Evolutionary conservation across 2,329 filamentous ascomycete genomes (phyloP).

Genomic region (Colletotrichum lini): DNA sequence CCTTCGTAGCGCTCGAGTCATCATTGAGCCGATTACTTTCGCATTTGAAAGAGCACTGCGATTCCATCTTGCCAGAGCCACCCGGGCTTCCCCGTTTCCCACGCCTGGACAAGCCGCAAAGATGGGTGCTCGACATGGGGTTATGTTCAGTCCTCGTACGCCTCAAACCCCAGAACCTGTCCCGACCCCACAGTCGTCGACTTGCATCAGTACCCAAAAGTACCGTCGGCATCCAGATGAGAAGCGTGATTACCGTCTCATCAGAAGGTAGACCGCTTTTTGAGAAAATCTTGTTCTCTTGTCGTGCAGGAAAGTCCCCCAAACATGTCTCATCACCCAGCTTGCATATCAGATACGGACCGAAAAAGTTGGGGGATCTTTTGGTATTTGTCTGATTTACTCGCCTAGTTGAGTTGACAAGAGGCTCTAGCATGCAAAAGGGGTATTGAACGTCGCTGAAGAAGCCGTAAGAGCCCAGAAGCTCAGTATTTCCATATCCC

Average conservation of each 20-base stretch:
- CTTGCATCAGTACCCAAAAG: not conserved
- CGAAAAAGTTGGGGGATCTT: not conserved
- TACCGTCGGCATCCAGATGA: not conserved
- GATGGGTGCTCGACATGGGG: not conserved
- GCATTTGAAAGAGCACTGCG: not conserved
- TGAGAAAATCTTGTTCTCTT: not conserved
- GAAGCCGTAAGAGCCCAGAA: conserved; percentile 22
- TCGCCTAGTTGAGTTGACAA: conserved; percentile 21
- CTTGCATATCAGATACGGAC: not conserved
- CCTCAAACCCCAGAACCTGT: not conserved
- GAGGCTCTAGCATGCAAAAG: conserved; percentile 36
- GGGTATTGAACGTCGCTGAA: conserved; percentile 38
- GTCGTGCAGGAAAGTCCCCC: not conserved
- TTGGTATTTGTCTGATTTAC: conserved; percentile 20
- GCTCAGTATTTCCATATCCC: conserved; percentile 12
- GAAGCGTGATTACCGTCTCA: not conserved
- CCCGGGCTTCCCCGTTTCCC: not conserved
- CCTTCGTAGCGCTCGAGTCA: not conserved
- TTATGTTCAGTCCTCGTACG: not conserved
- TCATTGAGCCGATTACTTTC: not conserved
- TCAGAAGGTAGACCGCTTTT: not conserved
- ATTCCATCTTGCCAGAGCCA: not conserved
- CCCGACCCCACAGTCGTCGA: not conserved
- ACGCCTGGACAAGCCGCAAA: not conserved
- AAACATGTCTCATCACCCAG: not conserved